These are phyloP conservation scores for Talaromyces ruber DNA, from an alignment of 495 filamentous ascomycete species.

Conservation along the genomic window DNA sequence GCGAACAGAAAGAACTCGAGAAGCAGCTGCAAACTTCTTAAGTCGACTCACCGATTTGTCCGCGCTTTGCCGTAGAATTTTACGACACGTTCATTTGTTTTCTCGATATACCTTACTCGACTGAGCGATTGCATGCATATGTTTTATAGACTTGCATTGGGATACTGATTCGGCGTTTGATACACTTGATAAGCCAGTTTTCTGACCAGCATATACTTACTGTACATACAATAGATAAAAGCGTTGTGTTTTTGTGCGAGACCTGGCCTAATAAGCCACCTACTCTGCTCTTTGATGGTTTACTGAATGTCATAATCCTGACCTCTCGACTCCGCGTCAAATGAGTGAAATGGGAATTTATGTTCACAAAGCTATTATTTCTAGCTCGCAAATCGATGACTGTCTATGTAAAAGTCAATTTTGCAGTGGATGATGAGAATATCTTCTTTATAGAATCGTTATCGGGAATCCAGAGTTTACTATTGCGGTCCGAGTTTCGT, in stretches of 20 bases:
- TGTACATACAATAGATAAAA: slow-evolving; percentile 1
- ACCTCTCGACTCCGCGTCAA: neutral
- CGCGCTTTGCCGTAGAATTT: neutral
- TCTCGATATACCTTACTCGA: slow-evolving; percentile 12
- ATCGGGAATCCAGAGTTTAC: neutral
- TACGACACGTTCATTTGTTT: neutral
- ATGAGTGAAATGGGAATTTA: neutral
- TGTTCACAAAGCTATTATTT: neutral
- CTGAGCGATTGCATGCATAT: slow-evolving; percentile 28
- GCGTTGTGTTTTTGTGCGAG: slow-evolving; percentile 2
- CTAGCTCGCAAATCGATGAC: neutral
- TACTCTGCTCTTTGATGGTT: neutral
- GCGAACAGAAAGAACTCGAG: slow-evolving; percentile 73
- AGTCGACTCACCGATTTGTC: slow-evolving; percentile 7
- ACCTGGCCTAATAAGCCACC: neutral
- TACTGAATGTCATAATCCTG: neutral
- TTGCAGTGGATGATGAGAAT: neutral
- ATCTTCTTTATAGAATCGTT: neutral
- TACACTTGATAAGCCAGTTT: neutral
- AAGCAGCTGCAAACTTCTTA: slow-evolving; percentile 13
- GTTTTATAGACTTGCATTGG: neutral
- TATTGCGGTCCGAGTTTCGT: neutral
- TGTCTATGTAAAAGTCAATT: neutral
- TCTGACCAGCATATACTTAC: neutral
- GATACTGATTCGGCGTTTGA: neutral